Base-by-base conservation (phyloP, 495 filamentous ascomycete genomes). In the Clohesyomyces aquaticus region DNA sequence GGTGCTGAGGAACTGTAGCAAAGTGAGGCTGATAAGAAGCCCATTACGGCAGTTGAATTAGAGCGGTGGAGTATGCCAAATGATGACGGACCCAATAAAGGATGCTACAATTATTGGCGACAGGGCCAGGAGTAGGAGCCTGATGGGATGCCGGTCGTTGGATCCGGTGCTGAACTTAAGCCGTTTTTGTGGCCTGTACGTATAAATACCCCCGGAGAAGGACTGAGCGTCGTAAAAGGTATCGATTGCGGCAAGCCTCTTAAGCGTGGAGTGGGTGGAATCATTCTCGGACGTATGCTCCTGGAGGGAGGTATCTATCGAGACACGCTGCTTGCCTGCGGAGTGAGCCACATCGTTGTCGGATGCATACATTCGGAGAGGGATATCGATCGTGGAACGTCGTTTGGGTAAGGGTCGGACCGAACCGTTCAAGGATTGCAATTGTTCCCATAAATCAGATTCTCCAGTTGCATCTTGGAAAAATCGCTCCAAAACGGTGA, bases 161-260 rank as follows among this genome's bases (percentile, higher is more conserved):
- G n/a, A 12, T 6, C 41, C 38, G 45, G 14, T 29, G 27, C 28
- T 23, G 28, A 60, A 59, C 10, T 27, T 6, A 29, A 47, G 51
- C 11, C 35, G 18, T 46, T 71, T 72, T 26, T 43, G 32, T 1
- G 61, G 67, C 0, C 72, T 66, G 54, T 68, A 75, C 16, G 70
- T 66, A 55, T 75, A 72, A 32, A 75, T 75, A 3, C 50, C 69
- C 23, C 73, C 72, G 18, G 66, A 53, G 69, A 69, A 75, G 29
- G 55, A 27, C 23, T 66, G 50, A 2, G 72, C 49, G 21, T 64
- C 54, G 55, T 59, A 64, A 43, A 63, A 71, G 1, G 42, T 29
- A 2, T 68, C 52, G 8, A 66, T 52, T 8, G 38, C 54, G 0
- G 21, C 4, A 22, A 27, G 12, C 3, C 27, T 53, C 6, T 26